These are phyloP conservation scores for Saitozyma sp. DNA, from an alignment of 768 basidiomycete species.

Conservation along the genomic window DNA sequence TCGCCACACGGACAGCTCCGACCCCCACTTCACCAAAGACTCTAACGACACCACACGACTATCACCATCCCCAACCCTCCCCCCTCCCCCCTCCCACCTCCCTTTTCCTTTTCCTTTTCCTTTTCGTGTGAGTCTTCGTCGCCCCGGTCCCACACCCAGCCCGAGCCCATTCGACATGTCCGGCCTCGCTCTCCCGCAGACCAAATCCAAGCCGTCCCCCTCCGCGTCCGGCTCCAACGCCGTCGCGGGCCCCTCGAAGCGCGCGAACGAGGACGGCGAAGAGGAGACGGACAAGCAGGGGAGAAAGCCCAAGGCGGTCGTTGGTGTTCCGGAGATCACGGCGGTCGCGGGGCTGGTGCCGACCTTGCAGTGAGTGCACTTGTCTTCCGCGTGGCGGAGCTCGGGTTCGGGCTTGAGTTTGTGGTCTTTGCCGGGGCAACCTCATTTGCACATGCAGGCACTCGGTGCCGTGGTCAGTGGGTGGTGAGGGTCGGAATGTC, in stretches of 20 bases:
- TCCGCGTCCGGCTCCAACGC: neutral
- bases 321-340: conserved; percentile 66
- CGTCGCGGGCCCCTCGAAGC: neutral
- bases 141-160: too few relatives aligned
- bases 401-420: neutral
- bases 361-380: conserved; percentile 72
- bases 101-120: too few relatives aligned
- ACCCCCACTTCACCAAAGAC: too few relatives aligned
- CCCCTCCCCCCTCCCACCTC: too few relatives aligned
- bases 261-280: conserved; percentile 7
- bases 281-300: conserved; percentile 7
- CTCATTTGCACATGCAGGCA: too few relatives aligned
- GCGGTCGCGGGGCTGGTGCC: conserved; percentile 97
- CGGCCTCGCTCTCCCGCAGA: conserved; percentile 8
- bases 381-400: neutral
- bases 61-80: too few relatives aligned
- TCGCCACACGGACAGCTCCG: too few relatives aligned
- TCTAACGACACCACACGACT: too few relatives aligned
- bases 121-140: too few relatives aligned
- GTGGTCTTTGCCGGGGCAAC: too few relatives aligned
- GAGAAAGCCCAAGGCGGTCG: conserved; percentile 20
- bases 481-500: neutral
- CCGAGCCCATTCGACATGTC: conserved; percentile 2
- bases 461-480: too few relatives aligned
- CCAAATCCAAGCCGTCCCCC: neutral